Percentiles rank a stretch among this genome's conserved stretches.
Conservation (phyloP, 805 yeast species). For the Candida wancherniae region DNA sequence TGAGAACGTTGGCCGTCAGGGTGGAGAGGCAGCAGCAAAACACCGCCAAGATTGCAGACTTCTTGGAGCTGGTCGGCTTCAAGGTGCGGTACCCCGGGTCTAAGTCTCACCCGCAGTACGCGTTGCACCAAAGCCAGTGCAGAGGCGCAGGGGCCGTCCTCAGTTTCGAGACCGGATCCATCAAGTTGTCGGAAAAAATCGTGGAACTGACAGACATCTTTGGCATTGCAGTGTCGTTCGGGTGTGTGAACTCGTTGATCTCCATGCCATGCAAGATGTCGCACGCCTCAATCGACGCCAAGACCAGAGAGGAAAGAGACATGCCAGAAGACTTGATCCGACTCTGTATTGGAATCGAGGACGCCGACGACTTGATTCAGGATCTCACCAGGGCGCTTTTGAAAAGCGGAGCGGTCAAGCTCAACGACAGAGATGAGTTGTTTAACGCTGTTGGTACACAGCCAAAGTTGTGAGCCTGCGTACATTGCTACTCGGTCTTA, state of each 20-base stretch:
- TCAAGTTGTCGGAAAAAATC: slow-evolving; percentile 59
- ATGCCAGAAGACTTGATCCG: slow-evolving; percentile 91
- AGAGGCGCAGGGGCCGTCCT: slow-evolving; percentile 87
- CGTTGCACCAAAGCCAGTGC: slow-evolving; percentile 69
- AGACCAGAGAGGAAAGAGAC: slow-evolving; percentile 79
- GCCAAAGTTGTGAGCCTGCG: slow-evolving; percentile 22
- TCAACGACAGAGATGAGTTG: slow-evolving; percentile 37
- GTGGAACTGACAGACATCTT: slow-evolving; percentile 74
- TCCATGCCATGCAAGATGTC: slow-evolving; percentile 96
- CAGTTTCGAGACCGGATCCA: slow-evolving; percentile 80
- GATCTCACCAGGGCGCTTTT: slow-evolving; percentile 71
- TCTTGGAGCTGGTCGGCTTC: slow-evolving; percentile 63
- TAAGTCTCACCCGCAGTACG: slow-evolving; percentile 74
- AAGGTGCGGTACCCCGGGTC: slow-evolving; percentile 85
- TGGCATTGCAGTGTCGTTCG: slow-evolving; percentile 90
- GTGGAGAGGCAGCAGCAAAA: slow-evolving; percentile 84
- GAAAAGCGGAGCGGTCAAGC: slow-evolving; percentile 54
- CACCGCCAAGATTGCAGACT: slow-evolving; percentile 70
- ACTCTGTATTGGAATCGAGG: slow-evolving; percentile 88
- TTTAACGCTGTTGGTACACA: slow-evolving; percentile 34
- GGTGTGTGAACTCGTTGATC: slow-evolving; percentile 87
- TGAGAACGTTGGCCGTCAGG: slow-evolving; percentile 82
- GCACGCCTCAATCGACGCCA: slow-evolving; percentile 91
- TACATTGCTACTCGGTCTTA: no score
- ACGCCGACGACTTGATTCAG: slow-evolving; percentile 70